Evolutionary conservation across 2,329 filamentous ascomycete genomes (phyloP).

Genomic region (Pseudogymnoascus sp.): DNA sequence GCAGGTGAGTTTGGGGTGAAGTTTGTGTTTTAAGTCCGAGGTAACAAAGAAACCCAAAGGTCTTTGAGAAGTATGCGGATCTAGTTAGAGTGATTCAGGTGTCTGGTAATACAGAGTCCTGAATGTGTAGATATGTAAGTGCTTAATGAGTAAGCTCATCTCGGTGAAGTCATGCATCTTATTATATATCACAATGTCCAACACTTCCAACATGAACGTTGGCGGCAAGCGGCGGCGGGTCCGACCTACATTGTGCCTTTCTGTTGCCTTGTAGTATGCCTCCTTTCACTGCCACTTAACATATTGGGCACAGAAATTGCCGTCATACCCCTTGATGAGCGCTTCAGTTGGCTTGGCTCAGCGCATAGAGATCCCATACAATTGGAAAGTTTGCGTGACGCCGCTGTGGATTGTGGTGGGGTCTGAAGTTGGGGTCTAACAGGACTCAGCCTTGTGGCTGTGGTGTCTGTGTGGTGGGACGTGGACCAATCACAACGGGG

Average conservation of each 20-base stretch:
- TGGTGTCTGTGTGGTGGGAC: background rate
- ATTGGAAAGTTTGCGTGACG: background rate
- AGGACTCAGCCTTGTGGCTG: background rate
- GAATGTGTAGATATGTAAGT: background rate
- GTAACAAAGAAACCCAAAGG: background rate
- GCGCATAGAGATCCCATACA: background rate
- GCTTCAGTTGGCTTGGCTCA: background rate
- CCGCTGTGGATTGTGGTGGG: background rate
- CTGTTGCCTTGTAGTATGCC: background rate
- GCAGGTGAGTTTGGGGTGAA: background rate
- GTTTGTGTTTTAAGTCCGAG: background rate
- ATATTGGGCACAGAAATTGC: background rate
- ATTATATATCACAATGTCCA: background rate
- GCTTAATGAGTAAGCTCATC: background rate
- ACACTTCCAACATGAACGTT: background rate
- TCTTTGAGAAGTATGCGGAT: background rate
- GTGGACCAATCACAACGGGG: background rate
- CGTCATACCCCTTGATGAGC: background rate
- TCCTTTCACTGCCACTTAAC: background rate
- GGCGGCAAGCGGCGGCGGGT: background rate
- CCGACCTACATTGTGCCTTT: background rate
- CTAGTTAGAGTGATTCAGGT: background rate
- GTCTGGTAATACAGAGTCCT: background rate
- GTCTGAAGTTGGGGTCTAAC: background rate
- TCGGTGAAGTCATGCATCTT: background rate